phyloP scores from a whole-genome alignment of 345 rosid genomes.

The Brassica incana region DNA sequence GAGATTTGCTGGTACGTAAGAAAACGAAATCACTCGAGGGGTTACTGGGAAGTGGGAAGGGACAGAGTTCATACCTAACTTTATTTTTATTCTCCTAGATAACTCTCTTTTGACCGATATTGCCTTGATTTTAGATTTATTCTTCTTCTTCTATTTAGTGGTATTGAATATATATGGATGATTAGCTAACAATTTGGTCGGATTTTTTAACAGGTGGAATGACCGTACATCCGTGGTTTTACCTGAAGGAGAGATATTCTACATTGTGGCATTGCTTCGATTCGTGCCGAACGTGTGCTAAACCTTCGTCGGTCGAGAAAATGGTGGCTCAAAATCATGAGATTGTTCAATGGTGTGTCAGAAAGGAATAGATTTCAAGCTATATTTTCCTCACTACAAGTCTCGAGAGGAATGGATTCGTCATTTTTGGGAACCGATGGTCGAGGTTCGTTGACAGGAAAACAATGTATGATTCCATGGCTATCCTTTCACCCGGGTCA shows the following conservation, averaged over 20 bases:
- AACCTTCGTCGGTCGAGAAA: constrained; percentile 44
- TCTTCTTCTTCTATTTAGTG: background rate
- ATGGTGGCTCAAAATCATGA: constrained; percentile 65
- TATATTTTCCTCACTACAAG: constrained; percentile 84
- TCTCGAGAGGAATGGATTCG: constrained; percentile 72
- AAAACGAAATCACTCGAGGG: constrained; percentile 20
- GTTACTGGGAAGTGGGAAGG: background rate
- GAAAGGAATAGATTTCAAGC: constrained; percentile 66
- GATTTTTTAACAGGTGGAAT: constrained; percentile 60
- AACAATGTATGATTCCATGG: constrained; percentile 68
- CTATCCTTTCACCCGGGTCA: constrained; percentile 92
- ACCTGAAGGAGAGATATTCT: constrained; percentile 83
- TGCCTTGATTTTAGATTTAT: background rate
- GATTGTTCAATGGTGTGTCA: constrained; percentile 55
- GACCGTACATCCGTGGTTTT: constrained; percentile 58
- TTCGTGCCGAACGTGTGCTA: constrained; percentile 46
- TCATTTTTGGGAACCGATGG: constrained; percentile 87
- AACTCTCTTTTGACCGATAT: background rate
- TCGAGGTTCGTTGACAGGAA: constrained; percentile 65
- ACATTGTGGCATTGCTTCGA: constrained; percentile 81
- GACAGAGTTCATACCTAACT: constrained; percentile 3
- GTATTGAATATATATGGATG: background rate
- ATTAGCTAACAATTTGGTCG: background rate
- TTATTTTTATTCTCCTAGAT: background rate
- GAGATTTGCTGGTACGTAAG: constrained; percentile 39